Conservation (phyloP, 2,329 filamentous ascomycete species). For the Colletotrichum spinosum region DNA sequence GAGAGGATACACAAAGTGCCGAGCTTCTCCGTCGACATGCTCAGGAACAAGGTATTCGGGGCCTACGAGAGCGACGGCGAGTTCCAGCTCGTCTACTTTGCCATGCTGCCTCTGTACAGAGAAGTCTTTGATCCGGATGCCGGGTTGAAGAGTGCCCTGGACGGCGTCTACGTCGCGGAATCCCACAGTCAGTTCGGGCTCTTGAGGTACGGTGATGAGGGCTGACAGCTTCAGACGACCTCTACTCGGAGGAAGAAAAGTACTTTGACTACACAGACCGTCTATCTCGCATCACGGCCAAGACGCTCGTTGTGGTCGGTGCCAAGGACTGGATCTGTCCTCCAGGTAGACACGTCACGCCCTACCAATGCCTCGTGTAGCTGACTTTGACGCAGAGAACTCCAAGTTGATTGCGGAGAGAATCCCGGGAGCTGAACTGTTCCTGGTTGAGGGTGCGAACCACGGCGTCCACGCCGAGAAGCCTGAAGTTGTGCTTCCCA, state of each 20-base stretch:
- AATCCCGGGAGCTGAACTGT: constrained; percentile 44
- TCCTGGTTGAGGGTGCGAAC: constrained; percentile 47
- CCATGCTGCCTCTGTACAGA: constrained; percentile 51
- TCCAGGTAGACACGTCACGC: constrained; percentile 39
- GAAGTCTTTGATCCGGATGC: constrained; percentile 49
- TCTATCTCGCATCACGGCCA: constrained; percentile 46
- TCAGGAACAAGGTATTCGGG: constrained; percentile 52
- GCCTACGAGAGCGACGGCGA: constrained; percentile 51
- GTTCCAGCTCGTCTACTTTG: constrained; percentile 51
- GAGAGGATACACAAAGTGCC: constrained; percentile 47
- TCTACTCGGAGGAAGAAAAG: constrained; percentile 50
- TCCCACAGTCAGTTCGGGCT: constrained; percentile 46
- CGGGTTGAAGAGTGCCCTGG: constrained; percentile 44
- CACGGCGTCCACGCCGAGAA: constrained; percentile 52
- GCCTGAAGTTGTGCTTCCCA: constrained; percentile 44
- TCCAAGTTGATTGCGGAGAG: constrained; percentile 45
- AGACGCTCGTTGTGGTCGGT: constrained; percentile 51
- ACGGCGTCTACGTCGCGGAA: constrained; percentile 49
- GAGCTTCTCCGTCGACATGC: constrained; percentile 50
- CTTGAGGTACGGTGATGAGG: not conserved
- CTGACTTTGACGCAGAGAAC: constrained; percentile 41
- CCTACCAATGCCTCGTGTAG: too few relatives aligned
- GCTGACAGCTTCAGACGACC: constrained; percentile 43
- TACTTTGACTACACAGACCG: constrained; percentile 51
- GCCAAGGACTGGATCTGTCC: constrained; percentile 55